phyloP scores from a whole-genome alignment of 768 basidiomycete species.

The Mrakia frigida region DNA sequence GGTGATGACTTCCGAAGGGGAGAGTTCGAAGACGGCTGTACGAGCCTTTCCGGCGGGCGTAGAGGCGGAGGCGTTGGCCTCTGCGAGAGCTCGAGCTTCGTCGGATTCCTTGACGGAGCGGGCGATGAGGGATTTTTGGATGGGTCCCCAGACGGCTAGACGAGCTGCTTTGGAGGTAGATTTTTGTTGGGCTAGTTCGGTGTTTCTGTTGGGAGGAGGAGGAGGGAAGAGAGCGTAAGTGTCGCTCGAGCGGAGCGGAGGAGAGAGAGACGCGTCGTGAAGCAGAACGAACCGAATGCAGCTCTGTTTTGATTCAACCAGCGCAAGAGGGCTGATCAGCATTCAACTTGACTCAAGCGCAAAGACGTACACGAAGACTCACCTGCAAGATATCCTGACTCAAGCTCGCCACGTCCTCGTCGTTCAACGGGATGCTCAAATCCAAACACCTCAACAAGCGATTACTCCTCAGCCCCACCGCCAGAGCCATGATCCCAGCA shows the following conservation, averaged over 20 bases:
- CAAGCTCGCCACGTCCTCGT: slow-evolving; percentile 52
- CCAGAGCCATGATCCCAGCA: slow-evolving; percentile 88
- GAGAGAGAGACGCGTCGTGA: background rate
- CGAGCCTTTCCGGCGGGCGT: slow-evolving; percentile 40
- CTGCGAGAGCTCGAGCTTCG: slow-evolving; percentile 39
- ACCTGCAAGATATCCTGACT: slow-evolving; percentile 78
- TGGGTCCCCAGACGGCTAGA: slow-evolving; percentile 49
- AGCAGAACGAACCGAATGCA: background rate
- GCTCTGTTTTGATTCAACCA: background rate
- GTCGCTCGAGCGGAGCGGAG: background rate
- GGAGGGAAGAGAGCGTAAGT: no score
- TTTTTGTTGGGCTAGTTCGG: slow-evolving; percentile 60
- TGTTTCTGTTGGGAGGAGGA: slow-evolving; percentile 52
- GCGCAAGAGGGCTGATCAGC: background rate
- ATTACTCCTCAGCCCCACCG: slow-evolving; percentile 73
- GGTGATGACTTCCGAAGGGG: slow-evolving; percentile 39
- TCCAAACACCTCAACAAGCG: slow-evolving; percentile 85
- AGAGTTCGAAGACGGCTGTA: slow-evolving; percentile 41
- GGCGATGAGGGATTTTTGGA: slow-evolving; percentile 40
- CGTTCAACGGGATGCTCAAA: slow-evolving; percentile 76
- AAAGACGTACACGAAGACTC: background rate
- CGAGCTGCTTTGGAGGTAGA: slow-evolving; percentile 53
- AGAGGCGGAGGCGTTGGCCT: slow-evolving; percentile 37
- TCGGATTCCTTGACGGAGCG: slow-evolving; percentile 45
- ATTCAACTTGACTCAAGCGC: background rate